phyloP scores from a whole-genome alignment of 2,329 filamentous ascomycete genomes.

The Fusarium agapanthi region DNA sequence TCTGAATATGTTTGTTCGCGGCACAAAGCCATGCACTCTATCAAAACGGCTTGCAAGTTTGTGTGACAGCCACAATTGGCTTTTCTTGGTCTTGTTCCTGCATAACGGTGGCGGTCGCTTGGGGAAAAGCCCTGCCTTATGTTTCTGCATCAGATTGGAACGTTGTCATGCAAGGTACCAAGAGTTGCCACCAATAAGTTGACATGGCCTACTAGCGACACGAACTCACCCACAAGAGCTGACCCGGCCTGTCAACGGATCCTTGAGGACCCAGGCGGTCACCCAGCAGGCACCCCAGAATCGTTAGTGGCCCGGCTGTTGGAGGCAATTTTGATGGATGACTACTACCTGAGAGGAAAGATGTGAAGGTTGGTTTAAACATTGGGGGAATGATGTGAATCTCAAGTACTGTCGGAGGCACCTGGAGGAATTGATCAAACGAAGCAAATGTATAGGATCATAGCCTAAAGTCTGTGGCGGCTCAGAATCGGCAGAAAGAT shows the following conservation, averaged over 20 bases:
- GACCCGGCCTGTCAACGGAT: conserved; percentile 21
- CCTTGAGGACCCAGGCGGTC: background rate
- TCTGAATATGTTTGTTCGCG: conserved; percentile 5
- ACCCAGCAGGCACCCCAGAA: conserved; percentile 19
- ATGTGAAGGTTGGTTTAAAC: conserved; percentile 3
- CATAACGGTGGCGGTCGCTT: conserved; percentile 39
- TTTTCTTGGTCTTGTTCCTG: conserved; percentile 42
- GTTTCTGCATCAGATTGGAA: conserved; percentile 33
- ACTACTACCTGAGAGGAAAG: background rate
- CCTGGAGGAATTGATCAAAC: conserved; percentile 20
- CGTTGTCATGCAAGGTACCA: conserved; percentile 42
- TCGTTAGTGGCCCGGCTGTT: conserved; percentile 23
- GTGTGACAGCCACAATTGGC: conserved; percentile 33
- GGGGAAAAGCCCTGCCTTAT: conserved; percentile 19
- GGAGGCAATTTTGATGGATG: conserved; percentile 9
- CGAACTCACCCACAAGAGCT: conserved; percentile 17
- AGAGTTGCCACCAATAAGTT: conserved; percentile 24
- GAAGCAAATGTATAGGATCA: background rate
- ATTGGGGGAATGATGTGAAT: background rate
- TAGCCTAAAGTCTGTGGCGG: background rate
- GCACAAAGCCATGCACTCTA: conserved; percentile 9
- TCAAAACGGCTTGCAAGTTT: conserved; percentile 23
- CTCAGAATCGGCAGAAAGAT: conserved; percentile 9
- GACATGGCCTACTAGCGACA: conserved; percentile 21
- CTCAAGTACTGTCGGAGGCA: background rate